Percentiles rank a stretch among this genome's conserved stretches.
Evolutionary conservation across 176 grass and related monocot genomes (phyloP).

Genomic region (Bromus sterilis): DNA sequence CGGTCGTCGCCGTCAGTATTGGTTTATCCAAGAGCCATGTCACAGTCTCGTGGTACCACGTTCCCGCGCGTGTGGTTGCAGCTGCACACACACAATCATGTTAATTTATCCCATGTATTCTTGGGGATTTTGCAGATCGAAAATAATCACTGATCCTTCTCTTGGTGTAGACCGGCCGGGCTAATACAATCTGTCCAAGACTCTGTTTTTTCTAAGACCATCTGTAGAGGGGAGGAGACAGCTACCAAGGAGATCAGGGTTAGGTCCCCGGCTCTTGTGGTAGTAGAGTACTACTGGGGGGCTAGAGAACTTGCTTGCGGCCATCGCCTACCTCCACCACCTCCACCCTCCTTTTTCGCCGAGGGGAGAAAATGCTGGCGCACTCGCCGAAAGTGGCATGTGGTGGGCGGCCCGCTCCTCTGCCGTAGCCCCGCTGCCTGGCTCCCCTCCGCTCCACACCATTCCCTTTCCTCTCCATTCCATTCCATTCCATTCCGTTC

Average conservation of each 20-base stretch:
- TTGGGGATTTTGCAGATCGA: not conserved
- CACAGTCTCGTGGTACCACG: too few species aligned
- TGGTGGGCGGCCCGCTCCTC: conserved; percentile 22
- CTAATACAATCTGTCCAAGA: too few species aligned
- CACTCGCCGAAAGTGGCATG: conserved; percentile 51
- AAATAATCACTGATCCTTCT: too few species aligned
- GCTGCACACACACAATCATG: not conserved
- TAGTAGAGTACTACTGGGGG: too few species aligned
- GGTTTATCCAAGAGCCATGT: not conserved
- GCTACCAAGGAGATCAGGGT: not conserved
- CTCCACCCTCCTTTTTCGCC: conserved; percentile 2
- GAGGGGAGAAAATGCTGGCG: conserved; percentile 19
- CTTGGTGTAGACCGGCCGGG: too few species aligned
- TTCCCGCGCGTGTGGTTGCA: not conserved
- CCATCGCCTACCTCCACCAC: conserved; percentile 21
- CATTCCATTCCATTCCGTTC: conserved; percentile 12
- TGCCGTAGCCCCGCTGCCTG: conserved; percentile 2
- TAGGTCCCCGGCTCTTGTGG: conserved; percentile 4
- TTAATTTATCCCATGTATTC: not conserved
- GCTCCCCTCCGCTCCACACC: not conserved
- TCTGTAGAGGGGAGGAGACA: too few species aligned
- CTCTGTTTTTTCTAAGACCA: too few species aligned
- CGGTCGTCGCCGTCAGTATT: not conserved
- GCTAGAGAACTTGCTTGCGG: not conserved
- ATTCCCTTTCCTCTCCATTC: conserved; percentile 1